A percentile compares a stretch with the other conserved stretches of the same genome.
phyloP scores from a whole-genome alignment of 306 rosid genomes.

The Casuarina cunninghamiana region DNA sequence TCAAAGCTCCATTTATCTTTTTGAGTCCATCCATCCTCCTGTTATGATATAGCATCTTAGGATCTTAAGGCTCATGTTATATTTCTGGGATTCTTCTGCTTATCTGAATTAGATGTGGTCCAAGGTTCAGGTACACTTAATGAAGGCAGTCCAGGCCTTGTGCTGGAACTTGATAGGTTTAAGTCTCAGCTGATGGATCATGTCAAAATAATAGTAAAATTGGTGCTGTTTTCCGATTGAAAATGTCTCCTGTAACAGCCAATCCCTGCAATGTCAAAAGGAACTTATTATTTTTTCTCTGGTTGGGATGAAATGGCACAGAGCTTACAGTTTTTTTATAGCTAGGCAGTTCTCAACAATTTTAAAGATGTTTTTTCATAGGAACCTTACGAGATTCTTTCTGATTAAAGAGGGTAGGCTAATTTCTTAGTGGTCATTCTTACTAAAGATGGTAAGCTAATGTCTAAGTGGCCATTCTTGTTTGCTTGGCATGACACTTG shows the following conservation, averaged over 20 bases:
- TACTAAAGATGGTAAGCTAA: neutral
- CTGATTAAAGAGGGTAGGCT: neutral
- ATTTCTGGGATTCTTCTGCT: neutral
- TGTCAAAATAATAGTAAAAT: neutral
- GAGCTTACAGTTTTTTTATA: neutral
- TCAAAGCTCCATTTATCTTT: neutral
- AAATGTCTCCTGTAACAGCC: neutral
- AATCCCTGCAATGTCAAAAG: neutral
- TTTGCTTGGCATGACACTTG: neutral
- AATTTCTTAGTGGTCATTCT: neutral
- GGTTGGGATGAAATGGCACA: neutral
- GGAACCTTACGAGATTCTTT: neutral
- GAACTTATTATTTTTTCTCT: neutral
- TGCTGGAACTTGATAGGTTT: neutral
- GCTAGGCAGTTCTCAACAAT: slow-evolving; percentile 1
- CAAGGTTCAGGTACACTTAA: neutral
- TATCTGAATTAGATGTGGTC: neutral
- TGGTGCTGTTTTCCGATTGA: neutral
- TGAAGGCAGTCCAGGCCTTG: neutral
- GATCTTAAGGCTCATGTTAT: neutral
- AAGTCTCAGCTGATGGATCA: neutral
- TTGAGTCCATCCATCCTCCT: neutral
- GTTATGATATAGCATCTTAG: neutral
- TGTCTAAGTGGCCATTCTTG: neutral
- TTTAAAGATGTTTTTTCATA: neutral